Evolutionary conservation across 2,329 filamentous ascomycete genomes (phyloP), one percentile per base, ranked within the genome.

Genomic region (Immersiporthe knoxdaviesiana): DNA sequence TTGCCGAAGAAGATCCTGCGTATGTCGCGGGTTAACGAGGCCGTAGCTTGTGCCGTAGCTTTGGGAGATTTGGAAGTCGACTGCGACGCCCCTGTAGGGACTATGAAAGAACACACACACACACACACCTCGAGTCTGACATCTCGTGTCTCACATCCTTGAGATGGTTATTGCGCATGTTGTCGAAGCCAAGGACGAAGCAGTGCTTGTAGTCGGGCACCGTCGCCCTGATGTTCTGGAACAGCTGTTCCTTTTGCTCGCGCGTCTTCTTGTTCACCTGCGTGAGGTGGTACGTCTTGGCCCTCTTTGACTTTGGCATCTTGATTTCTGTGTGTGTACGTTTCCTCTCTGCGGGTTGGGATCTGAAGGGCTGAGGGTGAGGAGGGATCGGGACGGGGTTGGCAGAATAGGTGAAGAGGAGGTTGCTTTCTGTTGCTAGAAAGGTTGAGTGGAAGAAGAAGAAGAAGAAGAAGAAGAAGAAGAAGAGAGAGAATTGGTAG

Each of bases 261-360:
- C 92, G 91, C 72, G 89, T 91, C 86, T 97, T 98, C 85, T 97
- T 97, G 81, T 89, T 84, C 76, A 96, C 94, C 85, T 96, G 91
- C 75, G 94, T 94, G 79, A 97, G 88, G 85, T 97, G 92, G 75
- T 97, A 89, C 81, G 97, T 86, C 82, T 91, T 95, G 76, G 91
- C 87, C 82, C 96, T 92, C 87, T 96, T 98, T 73, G 96, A 98
- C 85, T 97, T 94, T 79, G 96, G 96, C 96, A 99, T 99, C 74
- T 77, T 84, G 79, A 73, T 73, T 64, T 30, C 6, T 64, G 56
- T 39, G 52, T 44, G 44, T 74, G 58, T 71, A 60, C 63, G 65
- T 30, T 7, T 50, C 8, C n/a, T n/a, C n/a, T n/a, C n/a, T n/a
- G n/a, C n/a, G n/a, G n/a, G n/a, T n/a, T n/a, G n/a, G n/a, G n/a